Base-by-base conservation (phyloP, 139 green algal genomes). In the Haematococcus lacustris region DNA sequence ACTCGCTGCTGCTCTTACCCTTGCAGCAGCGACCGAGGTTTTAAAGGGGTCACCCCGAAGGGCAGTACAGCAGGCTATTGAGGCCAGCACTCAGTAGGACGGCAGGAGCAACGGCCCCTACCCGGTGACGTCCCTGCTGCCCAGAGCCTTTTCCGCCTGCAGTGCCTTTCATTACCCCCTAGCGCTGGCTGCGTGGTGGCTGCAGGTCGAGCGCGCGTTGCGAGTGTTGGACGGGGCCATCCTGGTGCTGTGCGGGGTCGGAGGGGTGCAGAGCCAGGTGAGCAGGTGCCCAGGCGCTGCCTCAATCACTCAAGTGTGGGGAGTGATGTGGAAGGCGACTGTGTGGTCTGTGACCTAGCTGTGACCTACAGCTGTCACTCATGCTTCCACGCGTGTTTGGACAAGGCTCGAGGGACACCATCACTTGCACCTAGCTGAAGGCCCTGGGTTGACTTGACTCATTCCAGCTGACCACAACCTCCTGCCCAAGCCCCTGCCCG, bases 121-220 rank as follows among this genome's bases (percentile, higher is more conserved):
- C 13, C 47, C 47, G 13, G 13, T 13, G 13, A 21, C 47, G 21
- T 57, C 13, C 13, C 47, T 57, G 47, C 13, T 57, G 47, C 21
- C 47, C 13, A 57, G 47, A 57, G 13, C 13, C 47, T 28, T 57
- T 13, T 21, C 21, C 21, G 47, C 13, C 13, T 57, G 13, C 47
- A 57, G 13, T 28, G 21, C 13, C 21, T 35, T 64, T 32, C 26
- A 64, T 64, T 7, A 26, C 4, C 21, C n/a, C 32, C 4, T 66
- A 32, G 7, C 60, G 17, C 3, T 40, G 30, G 33, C 60, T 66
- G 60, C 3, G n/a, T 23, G 4, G 7, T 60, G 28, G 26, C 62
- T 76, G 17, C 78, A 96, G 89, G 94, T 98, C 70, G 96, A 99
- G 92, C 96, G 96, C 82, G 95, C 96, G 2, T 89, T 99, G 81